Evolutionary conservation across 2,329 filamentous ascomycete species (phyloP), one percentile per base, ranked within the genome.

Genomic region (Aaosphaeria pasadenensis): DNA sequence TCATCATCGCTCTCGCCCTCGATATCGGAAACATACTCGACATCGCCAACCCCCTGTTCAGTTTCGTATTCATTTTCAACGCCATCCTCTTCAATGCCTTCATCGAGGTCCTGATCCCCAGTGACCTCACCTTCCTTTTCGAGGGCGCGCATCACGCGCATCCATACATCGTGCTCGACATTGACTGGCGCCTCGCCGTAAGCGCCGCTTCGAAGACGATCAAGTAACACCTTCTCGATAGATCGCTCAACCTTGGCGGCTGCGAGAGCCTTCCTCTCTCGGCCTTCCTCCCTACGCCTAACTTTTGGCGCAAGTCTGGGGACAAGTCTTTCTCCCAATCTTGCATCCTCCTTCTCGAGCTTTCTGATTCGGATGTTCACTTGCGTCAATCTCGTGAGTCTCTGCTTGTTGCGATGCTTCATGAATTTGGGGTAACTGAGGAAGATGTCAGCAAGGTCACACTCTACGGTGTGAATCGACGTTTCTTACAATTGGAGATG

Each of bases 151-250:
- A 99, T 83, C 6, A 99, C 94, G 81, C 91, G 95, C 81, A 95
- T 95, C 94, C 94, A 99, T 52, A 99, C 90, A 11, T 83, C 81
- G 70, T 96, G 91, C 71, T 95, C 94, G 44, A 96, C 91, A 67
- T 99, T 99, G 56, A 99, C 78, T 39, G 94, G 94, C 67, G 89
- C 84, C 62, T 97, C 91, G 46, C 94, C 94, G 71, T 99, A 97
- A 3, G 91, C 91, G 41, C 94, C 94, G 65, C 90, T 91, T 56
- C 91, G 82, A 71, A 99, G 75, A 59, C 94, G 80, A 73, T 97
- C 90, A 59, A 99, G 87, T 57, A 99, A 79, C 74, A 97, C 92
- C 47, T 94, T 80, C 79, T 99, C 94, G 71, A 99, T 97, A 6
- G 91, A 91, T 56, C 90, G 80, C 79, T 99, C 94, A 52, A 99